Base-by-base conservation (phyloP, 1,139 yeast species). In the Protomyces inundatus region DNA sequence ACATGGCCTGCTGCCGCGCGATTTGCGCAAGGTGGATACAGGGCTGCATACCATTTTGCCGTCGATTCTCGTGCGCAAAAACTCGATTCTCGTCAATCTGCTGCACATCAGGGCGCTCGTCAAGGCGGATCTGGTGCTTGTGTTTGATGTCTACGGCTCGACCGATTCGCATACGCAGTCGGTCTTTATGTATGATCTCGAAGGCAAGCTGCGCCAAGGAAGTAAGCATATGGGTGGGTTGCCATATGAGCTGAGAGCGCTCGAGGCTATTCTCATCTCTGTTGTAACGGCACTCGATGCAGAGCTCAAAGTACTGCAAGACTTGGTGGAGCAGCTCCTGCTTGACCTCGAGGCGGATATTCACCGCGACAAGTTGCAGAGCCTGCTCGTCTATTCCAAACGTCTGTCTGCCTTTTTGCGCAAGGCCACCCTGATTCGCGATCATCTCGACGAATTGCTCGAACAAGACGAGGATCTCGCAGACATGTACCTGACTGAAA, bases 31-130 rank as follows among this genome's bases (percentile, higher is more conserved):
- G 71, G 86, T 95, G 64, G 98, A 93, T 75, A 87, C 95, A 6
- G 89, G 96, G 0, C 82, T 88, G 35, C 86, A 88, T 67, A 96
- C 90, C 73, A 88, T 93, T 42, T 93, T 90, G 7, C 98, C 98
- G 0, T 84, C 93, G 39, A 86, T 93, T 51, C 80, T 89, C 72
- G 86, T 90, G 14, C 82, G 97, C 61, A 83, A 86, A 39, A 83
- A 84, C 70, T 87, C 96, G 48, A 88, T 91, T 36, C 76, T 93
- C 57, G 84, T 93, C 55, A 90, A 89, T 71, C 77, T 93, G 65
- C 77, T 91, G 58, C 96, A 93, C 73, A 88, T 93, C 50, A 86
- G 90, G 68, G 97, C 98, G 0, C 80, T 93, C 61, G 84, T 93
- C 42, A 88, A 88, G 71, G 83, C 85, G 36, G 95, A 91, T 71